Base-by-base conservation (phyloP, 305 asterid species). In the Andrographis paniculata region DNA sequence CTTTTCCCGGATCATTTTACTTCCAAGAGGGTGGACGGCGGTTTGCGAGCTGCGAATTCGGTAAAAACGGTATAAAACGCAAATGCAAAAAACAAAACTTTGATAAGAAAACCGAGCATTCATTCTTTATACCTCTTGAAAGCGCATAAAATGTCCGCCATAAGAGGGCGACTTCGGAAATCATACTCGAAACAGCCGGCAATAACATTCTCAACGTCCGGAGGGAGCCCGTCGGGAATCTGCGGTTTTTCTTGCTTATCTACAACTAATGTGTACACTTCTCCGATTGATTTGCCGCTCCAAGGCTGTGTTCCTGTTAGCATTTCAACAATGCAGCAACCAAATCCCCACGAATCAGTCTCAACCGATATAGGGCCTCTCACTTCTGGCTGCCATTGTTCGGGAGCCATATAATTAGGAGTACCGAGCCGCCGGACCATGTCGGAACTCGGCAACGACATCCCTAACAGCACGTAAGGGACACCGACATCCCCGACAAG, bases 291-390 rank as follows among this genome's bases (percentile, higher is more conserved):
- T 67, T 76, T 85, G 58, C 94, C 94, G 59, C 67, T 64, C 98
- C 96, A 89, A 35, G 98, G 98, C 63, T 61, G 84, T 54, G 45
- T 53, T 16, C 98, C 98, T 31, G 94, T 82, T 53, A 89, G 60
- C 96, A 89, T 82, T 68, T 89, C 98, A 71, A 85, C 65, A 23
- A 89, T 74, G 61, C 93, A 73, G 82, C 94, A 89, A 41, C 86
- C 95, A 42, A 89, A 89, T 48, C 94, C 94, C 96, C 98, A 89
- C 1, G 96, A 89, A 71, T 89, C 94, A 28, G 94, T 79, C 77
- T 89, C 94, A 21, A 76, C 72, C 12, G 96, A 74, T 52, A 89
- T 38, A 0, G 98, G 95, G 40, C 96, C 98, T 60, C 84, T 80
- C 47, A 80, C 74, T 66, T 82, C 98, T 0, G 95, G 94, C 28